Percentiles rank a stretch among this genome's conserved stretches.
These are phyloP conservation scores for Evernia prunastri DNA, from an alignment of 495 filamentous ascomycete genomes.

Conservation along the genomic window DNA sequence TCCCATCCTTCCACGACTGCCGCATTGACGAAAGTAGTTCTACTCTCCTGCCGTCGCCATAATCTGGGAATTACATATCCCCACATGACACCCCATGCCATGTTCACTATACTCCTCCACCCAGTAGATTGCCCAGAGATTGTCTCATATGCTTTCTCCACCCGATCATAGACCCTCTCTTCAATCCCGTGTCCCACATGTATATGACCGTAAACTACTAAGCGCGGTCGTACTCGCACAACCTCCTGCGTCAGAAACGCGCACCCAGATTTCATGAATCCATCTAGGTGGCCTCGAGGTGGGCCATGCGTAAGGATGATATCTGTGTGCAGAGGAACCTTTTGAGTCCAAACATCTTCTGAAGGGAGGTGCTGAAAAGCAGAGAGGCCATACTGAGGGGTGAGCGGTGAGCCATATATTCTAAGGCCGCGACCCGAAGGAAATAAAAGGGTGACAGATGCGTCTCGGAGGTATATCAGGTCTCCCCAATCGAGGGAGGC, in stretches of 20 bases:
- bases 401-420: constrained; percentile 30
- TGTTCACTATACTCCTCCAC: background rate
- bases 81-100: background rate
- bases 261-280: constrained; percentile 58
- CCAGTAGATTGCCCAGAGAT: background rate
- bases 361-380: background rate
- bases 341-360: constrained; percentile 50
- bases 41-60: background rate
- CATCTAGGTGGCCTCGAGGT: constrained; percentile 66
- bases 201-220: background rate
- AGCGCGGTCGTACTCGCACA: constrained; percentile 50
- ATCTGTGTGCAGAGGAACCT: constrained; percentile 67
- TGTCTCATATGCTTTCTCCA: background rate
- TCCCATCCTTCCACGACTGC: constrained; percentile 14
- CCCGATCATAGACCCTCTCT: background rate
- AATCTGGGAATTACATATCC: background rate
- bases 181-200: background rate
- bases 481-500: constrained; percentile 45
- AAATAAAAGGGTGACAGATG: constrained; percentile 45
- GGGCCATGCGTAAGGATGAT: constrained; percentile 78
- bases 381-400: background rate
- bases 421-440: constrained; percentile 43
- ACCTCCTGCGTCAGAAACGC: constrained; percentile 64
- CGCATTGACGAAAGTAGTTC: constrained; percentile 15
- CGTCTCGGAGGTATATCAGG: constrained; percentile 57